phyloP scores from a whole-genome alignment of 169 alveolate species.

The Plasmodium gallinaceum region DNA sequence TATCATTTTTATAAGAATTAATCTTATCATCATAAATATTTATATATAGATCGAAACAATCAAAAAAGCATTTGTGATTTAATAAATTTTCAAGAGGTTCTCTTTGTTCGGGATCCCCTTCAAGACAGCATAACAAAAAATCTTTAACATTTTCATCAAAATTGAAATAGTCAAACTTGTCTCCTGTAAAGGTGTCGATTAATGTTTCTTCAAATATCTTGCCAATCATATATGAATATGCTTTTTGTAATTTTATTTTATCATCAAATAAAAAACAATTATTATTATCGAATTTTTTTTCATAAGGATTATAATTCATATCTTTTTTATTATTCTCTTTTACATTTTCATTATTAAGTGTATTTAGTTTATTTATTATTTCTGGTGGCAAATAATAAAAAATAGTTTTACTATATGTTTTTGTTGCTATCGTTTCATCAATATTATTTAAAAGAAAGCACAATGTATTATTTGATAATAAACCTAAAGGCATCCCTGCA shows the following conservation, averaged over 20 bases:
- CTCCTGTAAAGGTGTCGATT: conserved; percentile 68
- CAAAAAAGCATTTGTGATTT: conserved; percentile 46
- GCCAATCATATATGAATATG: conserved; percentile 69
- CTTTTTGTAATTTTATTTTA: conserved; percentile 34
- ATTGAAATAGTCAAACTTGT: conserved; percentile 57
- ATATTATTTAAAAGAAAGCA: conserved; percentile 16
- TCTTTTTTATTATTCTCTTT: not conserved
- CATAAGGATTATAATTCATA: not conserved
- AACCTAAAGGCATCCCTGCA: conserved; percentile 50
- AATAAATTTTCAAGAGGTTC: conserved; percentile 23
- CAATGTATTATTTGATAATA: conserved; percentile 19
- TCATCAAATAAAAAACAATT: conserved; percentile 34
- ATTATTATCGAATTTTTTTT: not conserved
- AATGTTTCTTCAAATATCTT: conserved; percentile 64
- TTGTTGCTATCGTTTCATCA: conserved; percentile 52
- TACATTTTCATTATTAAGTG: not conserved
- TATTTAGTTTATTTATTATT: not conserved
- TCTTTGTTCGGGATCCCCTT: conserved; percentile 14
- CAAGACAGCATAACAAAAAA: conserved; percentile 27
- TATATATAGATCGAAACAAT: conserved; percentile 60
- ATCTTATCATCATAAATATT: conserved; percentile 69
- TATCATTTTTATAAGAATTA: conserved; percentile 62
- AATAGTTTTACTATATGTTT: conserved; percentile 46
- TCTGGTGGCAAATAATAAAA: conserved; percentile 63
- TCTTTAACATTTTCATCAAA: conserved; percentile 50